A percentile compares a stretch with the other conserved stretches of the same genome.
Evolutionary conservation across 306 rosid genomes (phyloP).

Genomic region (Pyrus pyrifolia): DNA sequence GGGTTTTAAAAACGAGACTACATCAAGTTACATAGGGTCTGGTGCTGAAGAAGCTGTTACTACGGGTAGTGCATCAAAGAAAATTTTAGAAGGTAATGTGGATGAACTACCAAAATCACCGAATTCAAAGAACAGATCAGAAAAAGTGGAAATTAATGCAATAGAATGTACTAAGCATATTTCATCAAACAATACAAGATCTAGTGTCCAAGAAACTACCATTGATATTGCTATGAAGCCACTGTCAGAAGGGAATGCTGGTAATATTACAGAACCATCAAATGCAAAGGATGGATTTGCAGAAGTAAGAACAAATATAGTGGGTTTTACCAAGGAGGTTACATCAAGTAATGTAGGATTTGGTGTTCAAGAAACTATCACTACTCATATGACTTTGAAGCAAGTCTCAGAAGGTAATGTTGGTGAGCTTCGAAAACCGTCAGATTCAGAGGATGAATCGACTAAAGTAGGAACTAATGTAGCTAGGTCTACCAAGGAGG

Average conservation of each 20-base stretch:
- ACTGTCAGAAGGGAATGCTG: neutral
- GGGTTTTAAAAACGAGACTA: neutral
- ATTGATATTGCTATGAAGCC: neutral
- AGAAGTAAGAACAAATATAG: neutral
- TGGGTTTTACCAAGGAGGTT: neutral
- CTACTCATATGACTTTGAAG: neutral
- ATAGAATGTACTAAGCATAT: neutral
- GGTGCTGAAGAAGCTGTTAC: slow-evolving; percentile 17
- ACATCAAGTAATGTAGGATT: neutral
- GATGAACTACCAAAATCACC: neutral
- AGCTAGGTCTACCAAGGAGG: neutral
- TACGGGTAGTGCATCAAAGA: neutral
- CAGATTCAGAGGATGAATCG: neutral
- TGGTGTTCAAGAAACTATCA: neutral
- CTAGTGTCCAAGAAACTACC: neutral
- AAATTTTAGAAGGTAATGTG: neutral
- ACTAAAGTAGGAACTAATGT: neutral
- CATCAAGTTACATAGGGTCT: slow-evolving; percentile 11
- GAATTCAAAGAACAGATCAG: neutral
- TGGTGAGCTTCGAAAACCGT: neutral
- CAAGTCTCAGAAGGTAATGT: neutral
- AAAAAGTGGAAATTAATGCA: neutral
- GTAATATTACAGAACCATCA: neutral
- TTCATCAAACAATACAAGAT: neutral
- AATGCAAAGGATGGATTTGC: neutral